Conservation (phyloP, 148 eudicot genomes). For the Heliosperma pusillum region DNA sequence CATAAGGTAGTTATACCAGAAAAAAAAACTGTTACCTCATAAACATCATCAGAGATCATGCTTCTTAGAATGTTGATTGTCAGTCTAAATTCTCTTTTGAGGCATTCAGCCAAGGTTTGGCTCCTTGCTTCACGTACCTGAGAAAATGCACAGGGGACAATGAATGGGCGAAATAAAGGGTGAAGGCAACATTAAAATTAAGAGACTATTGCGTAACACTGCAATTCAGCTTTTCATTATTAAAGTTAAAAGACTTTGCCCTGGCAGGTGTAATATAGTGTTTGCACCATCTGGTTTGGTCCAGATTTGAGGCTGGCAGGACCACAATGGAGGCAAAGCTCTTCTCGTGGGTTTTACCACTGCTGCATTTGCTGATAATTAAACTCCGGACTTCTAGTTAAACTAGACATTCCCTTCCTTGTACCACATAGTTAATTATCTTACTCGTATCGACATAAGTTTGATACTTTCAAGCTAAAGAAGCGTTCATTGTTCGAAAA, state of each 20-base stretch:
- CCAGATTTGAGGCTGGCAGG: neutral
- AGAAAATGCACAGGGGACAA: conserved; percentile 13
- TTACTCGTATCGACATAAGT: neutral
- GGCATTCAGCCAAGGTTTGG: conserved; percentile 67
- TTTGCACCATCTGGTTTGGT: no score
- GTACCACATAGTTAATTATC: neutral
- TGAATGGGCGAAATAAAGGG: neutral
- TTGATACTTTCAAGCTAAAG: neutral
- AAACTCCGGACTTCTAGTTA: neutral
- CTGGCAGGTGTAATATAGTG: no score
- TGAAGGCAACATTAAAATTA: neutral
- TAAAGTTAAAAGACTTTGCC: no score
- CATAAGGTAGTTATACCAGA: neutral
- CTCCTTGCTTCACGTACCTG: conserved; percentile 86
- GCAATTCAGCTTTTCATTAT: neutral
- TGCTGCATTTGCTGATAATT: neutral
- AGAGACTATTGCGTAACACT: neutral
- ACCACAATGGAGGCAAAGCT: neutral
- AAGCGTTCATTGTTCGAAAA: neutral
- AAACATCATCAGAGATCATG: conserved; percentile 66
- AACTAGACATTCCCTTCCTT: no score
- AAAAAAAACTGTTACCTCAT: conserved; percentile 53
- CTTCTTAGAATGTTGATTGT: conserved; percentile 75
- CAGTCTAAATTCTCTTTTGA: conserved; percentile 83
- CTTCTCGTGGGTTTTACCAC: neutral